Evolutionary conservation across 768 basidiomycete species (phyloP), one percentile per base, ranked within the genome.

Genomic region (Vararia minispora): DNA sequence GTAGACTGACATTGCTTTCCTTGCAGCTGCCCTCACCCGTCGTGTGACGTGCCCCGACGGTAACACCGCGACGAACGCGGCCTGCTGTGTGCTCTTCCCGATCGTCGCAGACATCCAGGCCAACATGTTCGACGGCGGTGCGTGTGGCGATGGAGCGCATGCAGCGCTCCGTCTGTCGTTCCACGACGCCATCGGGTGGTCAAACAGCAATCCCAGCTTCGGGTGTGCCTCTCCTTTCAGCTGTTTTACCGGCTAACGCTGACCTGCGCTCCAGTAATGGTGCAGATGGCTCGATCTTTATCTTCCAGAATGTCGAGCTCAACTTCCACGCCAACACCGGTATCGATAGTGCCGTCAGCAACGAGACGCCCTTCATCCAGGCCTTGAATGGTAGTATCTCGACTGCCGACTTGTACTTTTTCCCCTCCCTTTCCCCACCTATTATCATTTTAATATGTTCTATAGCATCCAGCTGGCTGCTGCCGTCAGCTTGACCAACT

Each of bases 271-370:
- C 45, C 18, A 55, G 58, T 27, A 52, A 51, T n/a, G 58, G 58
- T 3, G 56, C 55, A 31, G 71, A 74, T 41, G 72, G 69, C 21
- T 72, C 69, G 4, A 64, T 72, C 43, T 59, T 69, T 42, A 53
- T 57, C 2, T 72, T 74, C 54, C 47, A 52, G 17, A 55, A 60
- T 7, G 59, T 62, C 26, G 72, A 72, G 47, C 53, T 60, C 16
- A 40, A 46, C 6, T 72, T 65, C 53, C 48, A 54, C 6, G 66
- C 68, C 4, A 71, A 71, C 47, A 45, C 42, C 20, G 69, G 69
- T 18, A 46, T 52, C 46, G 63, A 67, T 42, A 65, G 62, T 12
- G 61, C 67, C 36, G 55, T 68, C 30, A 58, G 57, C 4, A 51
- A 40, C 1, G 57, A 65, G 42, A 54, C 50, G 22, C 58, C 57